Evolutionary conservation across 1,284 basidiomycete species (phyloP), one percentile per base, ranked within the genome.

Genomic region (Ustilago loliicola): DNA sequence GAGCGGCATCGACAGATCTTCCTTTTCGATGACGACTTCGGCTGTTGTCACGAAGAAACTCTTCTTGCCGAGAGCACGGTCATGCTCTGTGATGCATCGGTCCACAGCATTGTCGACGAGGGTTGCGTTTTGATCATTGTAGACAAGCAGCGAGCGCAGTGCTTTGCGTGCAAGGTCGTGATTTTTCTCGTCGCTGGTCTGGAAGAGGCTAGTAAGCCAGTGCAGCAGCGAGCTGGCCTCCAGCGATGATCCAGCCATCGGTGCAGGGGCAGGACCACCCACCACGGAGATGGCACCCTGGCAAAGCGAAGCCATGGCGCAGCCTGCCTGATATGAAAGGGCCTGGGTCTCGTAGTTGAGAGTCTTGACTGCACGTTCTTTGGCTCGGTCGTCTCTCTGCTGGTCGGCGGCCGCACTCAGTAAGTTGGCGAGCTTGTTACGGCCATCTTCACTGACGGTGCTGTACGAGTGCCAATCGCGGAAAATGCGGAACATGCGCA

Each of bases 401-500:
- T 86, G 86, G 34, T 88, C 90, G 0, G 90, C 90, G 0, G 91
- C 91, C 9, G 90, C 90, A 70, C 91, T 91, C 76, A 94, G 91
- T 90, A 94, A 94, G 59, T 90, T 87, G 29, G 91, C 90, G 54
- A 93, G 88, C 59, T 93, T 90, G 68, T 92, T 92, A 83, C 91
- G 93, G 29, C 91, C 91, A 17, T 89, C 88, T 70, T 94, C 93
- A 1, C 91, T 90, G 80, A 94, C 91, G 54, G 91, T 90, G 8
- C 93, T 94, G 61, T 93, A 90, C 79, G 93, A 91, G 85, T 95
- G 96, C 96, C 96, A 98, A 79, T 96, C 95, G 85, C 95, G 93
- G 81, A 95, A 96, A 48, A 95, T 88, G 52, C 92, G 90, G 87
- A 94, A 97, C 57, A 98, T 88, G 9, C 91, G 90, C 9, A 95